phyloP scores from a whole-genome alignment of 2,329 filamentous ascomycete species.

The Aspergillus pseudoterreus region DNA sequence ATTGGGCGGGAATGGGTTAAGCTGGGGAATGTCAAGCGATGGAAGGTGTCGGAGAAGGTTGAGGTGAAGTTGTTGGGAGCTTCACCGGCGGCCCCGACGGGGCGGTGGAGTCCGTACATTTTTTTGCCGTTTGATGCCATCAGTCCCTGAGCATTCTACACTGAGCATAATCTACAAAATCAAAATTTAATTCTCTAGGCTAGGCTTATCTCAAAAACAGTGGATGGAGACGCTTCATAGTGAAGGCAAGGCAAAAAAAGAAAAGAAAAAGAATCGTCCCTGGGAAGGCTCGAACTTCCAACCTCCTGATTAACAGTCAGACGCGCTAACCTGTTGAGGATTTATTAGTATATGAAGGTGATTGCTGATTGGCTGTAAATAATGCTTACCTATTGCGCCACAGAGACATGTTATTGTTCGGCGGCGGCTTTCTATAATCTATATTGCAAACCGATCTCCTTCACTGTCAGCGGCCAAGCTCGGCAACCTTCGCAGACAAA shows the following conservation, averaged over 20 bases:
- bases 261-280: constrained; percentile 28
- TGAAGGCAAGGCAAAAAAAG: not conserved
- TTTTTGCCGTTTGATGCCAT: constrained; percentile 22
- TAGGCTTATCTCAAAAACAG: not conserved
- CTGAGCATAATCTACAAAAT: too few relatives aligned
- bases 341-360: too few relatives aligned
- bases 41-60: constrained; percentile 22
- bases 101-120: constrained; percentile 17
- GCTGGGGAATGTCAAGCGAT: constrained; percentile 14
- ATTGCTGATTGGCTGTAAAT: too few relatives aligned
- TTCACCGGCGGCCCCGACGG: constrained; percentile 38
- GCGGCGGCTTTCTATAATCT: too few relatives aligned
- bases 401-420: not conserved
- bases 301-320: constrained; percentile 13
- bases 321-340: not conserved
- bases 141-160: too few relatives aligned
- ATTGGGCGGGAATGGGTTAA: constrained; percentile 14
- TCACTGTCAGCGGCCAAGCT: too few relatives aligned
- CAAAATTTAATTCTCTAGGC: too few relatives aligned
- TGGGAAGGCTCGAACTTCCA: constrained; percentile 43
- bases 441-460: too few relatives aligned
- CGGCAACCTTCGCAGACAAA: too few relatives aligned
- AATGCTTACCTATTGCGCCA: not conserved
- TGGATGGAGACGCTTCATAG: not conserved
- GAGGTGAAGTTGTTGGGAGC: constrained; percentile 38